Conservation (phyloP, 2,329 filamentous ascomycete species). For the Amylocarpus encephaloides region DNA sequence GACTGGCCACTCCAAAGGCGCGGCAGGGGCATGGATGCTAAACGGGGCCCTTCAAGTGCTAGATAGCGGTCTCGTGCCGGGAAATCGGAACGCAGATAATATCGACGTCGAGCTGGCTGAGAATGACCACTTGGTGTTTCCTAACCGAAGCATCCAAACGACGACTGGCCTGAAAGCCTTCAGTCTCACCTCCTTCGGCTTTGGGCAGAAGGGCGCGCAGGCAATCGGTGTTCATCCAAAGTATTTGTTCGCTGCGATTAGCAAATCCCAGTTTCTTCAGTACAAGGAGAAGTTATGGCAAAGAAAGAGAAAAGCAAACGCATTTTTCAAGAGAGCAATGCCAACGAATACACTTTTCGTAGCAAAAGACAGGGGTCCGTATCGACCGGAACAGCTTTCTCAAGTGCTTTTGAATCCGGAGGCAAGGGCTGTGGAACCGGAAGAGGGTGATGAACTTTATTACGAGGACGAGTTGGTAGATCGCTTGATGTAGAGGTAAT, state of each 20-base stretch:
- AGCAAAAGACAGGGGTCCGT: neutral
- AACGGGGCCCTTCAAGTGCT: constrained; percentile 93
- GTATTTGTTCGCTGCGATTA: constrained; percentile 85
- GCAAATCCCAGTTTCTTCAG: constrained; percentile 67
- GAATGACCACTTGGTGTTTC: constrained; percentile 93
- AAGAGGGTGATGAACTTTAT: neutral
- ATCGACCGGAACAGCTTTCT: neutral
- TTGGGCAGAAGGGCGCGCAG: constrained; percentile 96
- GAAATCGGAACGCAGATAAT: constrained; percentile 95
- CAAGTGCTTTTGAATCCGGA: neutral
- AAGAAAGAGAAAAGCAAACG: neutral
- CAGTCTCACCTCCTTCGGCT: constrained; percentile 94
- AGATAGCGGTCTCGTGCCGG: constrained; percentile 84
- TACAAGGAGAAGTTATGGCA: constrained; percentile 51
- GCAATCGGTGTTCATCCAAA: constrained; percentile 90
- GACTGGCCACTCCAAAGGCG: constrained; percentile 95
- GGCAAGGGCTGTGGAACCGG: neutral
- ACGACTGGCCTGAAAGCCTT: constrained; percentile 78
- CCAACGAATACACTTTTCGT: neutral
- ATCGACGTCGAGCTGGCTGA: constrained; percentile 90
- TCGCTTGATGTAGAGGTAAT: no score
- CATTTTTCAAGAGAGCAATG: neutral
- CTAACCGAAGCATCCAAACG: constrained; percentile 85
- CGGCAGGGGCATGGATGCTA: constrained; percentile 97
- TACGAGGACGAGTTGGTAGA: neutral